A percentile compares a stretch with the other conserved stretches of the same genome.
Conservation (phyloP, 169 alveolate genomes). For the Cryptosporidium felis region DNA sequence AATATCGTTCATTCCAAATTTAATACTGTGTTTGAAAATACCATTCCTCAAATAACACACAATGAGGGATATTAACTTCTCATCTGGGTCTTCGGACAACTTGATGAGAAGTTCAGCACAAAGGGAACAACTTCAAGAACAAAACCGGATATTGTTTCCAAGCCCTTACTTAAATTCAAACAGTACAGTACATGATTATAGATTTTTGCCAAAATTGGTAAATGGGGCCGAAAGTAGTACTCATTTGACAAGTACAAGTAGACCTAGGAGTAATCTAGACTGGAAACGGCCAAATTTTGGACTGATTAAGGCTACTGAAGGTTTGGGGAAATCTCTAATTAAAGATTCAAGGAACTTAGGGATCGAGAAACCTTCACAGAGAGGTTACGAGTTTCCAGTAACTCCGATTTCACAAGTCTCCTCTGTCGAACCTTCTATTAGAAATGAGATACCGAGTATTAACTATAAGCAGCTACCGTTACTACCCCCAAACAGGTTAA, state of each 20-base stretch:
- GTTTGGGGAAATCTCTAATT: background rate
- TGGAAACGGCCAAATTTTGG: background rate
- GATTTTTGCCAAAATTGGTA: constrained; percentile 12
- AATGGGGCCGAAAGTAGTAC: background rate
- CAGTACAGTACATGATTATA: constrained; percentile 22
- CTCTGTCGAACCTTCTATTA: background rate
- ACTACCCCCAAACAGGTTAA: constrained; percentile 25
- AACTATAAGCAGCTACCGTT: background rate
- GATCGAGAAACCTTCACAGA: background rate
- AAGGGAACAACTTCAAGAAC: background rate
- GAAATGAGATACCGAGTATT: background rate
- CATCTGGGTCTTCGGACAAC: constrained; percentile 35
- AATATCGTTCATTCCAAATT: background rate
- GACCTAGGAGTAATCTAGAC: background rate
- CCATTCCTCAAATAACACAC: background rate
- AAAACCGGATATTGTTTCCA: background rate
- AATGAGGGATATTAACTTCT: constrained; percentile 63
- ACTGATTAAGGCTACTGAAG: background rate
- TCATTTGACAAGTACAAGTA: background rate
- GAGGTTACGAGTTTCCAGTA: background rate
- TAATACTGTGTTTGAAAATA: constrained; percentile 8
- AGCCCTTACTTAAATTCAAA: background rate
- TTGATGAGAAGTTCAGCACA: constrained; percentile 12
- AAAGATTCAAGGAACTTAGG: background rate
- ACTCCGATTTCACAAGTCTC: background rate